These are phyloP conservation scores for Penicillium paneum DNA, from an alignment of 2,329 filamentous ascomycete genomes.

Conservation along the genomic window DNA sequence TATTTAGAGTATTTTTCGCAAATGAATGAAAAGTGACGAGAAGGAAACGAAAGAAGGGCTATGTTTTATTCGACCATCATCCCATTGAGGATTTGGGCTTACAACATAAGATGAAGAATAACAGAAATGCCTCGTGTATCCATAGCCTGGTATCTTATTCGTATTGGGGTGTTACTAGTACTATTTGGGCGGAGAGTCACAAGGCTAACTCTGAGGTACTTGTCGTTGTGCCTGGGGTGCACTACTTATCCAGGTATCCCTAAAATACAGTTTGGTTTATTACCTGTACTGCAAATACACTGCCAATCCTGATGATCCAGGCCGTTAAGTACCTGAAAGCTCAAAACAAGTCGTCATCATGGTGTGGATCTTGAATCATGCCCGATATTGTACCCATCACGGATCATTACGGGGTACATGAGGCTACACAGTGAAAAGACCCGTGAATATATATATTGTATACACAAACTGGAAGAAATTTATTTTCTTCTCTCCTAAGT, in stretches of 20 bases:
- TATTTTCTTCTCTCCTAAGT: not conserved
- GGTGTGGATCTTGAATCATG: conserved; percentile 3
- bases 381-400: not conserved
- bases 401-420: not conserved
- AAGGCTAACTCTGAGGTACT: not conserved
- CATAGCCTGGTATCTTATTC: conserved; percentile 6
- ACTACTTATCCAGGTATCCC: not conserved
- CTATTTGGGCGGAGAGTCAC: not conserved
- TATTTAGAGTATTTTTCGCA: not conserved
- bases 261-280: not conserved
- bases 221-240: not conserved
- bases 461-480: not conserved
- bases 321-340: conserved; percentile 2
- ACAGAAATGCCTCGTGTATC: not conserved
- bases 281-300: conserved; percentile 4
- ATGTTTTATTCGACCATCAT: not conserved
- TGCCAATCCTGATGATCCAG: not conserved
- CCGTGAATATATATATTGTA: not conserved
- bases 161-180: not conserved
- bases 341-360: conserved; percentile 7
- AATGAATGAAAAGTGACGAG: not conserved
- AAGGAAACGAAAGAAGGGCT: conserved; percentile 3
- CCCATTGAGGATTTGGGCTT: not conserved
- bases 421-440: not conserved
- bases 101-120: not conserved